Evolutionary conservation across 2,329 filamentous ascomycete species (phyloP).

Genomic region (Drechslera avenae): DNA sequence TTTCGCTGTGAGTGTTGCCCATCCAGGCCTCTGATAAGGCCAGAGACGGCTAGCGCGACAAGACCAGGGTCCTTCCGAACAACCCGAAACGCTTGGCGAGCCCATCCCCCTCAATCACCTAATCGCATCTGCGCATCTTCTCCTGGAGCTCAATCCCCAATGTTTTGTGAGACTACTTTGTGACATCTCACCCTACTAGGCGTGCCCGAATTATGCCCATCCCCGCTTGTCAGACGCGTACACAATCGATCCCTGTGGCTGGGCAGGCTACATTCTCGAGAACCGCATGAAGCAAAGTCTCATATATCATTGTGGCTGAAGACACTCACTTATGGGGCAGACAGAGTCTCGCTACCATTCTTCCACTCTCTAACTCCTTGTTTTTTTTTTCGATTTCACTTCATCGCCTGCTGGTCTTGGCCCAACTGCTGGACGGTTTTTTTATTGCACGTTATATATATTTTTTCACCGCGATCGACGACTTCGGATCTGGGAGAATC

Average conservation of each 20-base stretch:
- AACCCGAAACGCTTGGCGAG: too few relatives aligned
- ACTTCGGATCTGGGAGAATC: not conserved
- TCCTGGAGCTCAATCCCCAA: not conserved
- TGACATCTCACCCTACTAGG: slow-evolving; percentile 9
- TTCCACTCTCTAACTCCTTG: slow-evolving; percentile 1
- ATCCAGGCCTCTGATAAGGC: too few relatives aligned
- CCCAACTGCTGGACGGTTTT: slow-evolving; percentile 18
- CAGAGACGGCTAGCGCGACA: too few relatives aligned
- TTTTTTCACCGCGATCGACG: not conserved
- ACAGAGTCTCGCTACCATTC: slow-evolving; percentile 5
- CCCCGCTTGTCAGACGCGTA: slow-evolving; percentile 13
- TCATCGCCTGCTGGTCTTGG: slow-evolving; percentile 14
- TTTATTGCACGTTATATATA: not conserved
- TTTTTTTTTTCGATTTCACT: slow-evolving; percentile 6
- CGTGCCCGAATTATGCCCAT: slow-evolving; percentile 12
- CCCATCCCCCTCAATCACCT: too few relatives aligned
- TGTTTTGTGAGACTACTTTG: slow-evolving; percentile 8
- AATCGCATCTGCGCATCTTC: not conserved
- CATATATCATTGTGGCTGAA: slow-evolving; percentile 7
- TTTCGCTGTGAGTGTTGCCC: too few relatives aligned
- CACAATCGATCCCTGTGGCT: slow-evolving; percentile 1
- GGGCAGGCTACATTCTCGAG: slow-evolving; percentile 1
- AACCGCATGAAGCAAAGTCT: not conserved
- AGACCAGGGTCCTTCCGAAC: too few relatives aligned
- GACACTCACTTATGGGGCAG: slow-evolving; percentile 2